Evolutionary conservation across 768 basidiomycete genomes (phyloP), one percentile per base, ranked within the genome.

Genomic region (Kwoniella dendrophila): DNA sequence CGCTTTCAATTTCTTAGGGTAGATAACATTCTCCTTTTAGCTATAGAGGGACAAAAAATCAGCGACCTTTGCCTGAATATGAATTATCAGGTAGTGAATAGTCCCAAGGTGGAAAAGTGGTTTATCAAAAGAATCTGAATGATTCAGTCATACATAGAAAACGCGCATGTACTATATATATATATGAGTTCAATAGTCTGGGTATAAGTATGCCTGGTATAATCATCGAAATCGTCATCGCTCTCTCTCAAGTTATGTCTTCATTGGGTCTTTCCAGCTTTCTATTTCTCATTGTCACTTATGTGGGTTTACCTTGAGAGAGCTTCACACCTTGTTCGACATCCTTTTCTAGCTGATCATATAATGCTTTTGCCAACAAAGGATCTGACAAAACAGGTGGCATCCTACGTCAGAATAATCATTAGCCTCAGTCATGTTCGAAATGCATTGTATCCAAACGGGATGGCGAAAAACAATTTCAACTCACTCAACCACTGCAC

Each of bases 1-100:
- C 78, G 94, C 96, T 63, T 97, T 88, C 84, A 97, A 97, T 81
- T 98, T 96, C 84, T 84, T 99, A 14, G 96, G 95, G 78, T 98
- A 79, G 27, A 8, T 7, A 26, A 27, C 8, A 48, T 48, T 5
- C 6, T 43, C 7, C 5, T 14, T 43, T n/a, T n/a, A n/a, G n/a
- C n/a, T n/a, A n/a, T n/a, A n/a, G n/a, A n/a, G n/a, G n/a, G n/a
- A n/a, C n/a, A n/a, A n/a, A n/a, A n/a, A n/a, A n/a, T n/a, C n/a
- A n/a, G n/a, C n/a, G n/a, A n/a, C n/a, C n/a, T n/a, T n/a, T n/a
- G n/a, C n/a, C n/a, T n/a, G n/a, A n/a, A n/a, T n/a, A n/a, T n/a
- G n/a, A n/a, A n/a, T n/a, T n/a, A n/a, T n/a, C n/a, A n/a, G n/a
- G n/a, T n/a, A n/a, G n/a, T n/a, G n/a, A n/a, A n/a, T n/a, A n/a